Evolutionary conservation across 768 basidiomycete genomes (phyloP).

Genomic region (Leucogyrophana mollusca): DNA sequence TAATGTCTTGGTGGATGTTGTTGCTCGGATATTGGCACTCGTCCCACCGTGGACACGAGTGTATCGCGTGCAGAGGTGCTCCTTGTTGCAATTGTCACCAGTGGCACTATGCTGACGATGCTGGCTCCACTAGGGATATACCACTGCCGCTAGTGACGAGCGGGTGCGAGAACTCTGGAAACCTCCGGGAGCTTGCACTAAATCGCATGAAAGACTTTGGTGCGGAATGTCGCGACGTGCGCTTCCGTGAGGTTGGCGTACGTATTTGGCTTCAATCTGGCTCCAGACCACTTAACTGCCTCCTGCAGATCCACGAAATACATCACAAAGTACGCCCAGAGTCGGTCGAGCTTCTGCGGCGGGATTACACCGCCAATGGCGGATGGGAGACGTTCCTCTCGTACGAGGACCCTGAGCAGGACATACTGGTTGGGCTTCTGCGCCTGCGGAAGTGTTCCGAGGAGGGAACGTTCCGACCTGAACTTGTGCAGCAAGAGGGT

Average conservation of each 20-base stretch:
- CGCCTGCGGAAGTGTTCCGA: slow-evolving; percentile 94
- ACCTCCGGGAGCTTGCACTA: slow-evolving; percentile 91
- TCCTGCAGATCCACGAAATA: slow-evolving; percentile 88
- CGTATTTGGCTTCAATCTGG: slow-evolving; percentile 26
- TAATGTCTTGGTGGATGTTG: slow-evolving; percentile 97
- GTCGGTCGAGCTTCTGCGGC: slow-evolving; percentile 89
- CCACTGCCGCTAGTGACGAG: slow-evolving; percentile 95
- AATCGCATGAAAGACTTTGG: slow-evolving; percentile 99
- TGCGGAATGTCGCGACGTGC: slow-evolving; percentile 94
- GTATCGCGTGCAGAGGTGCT: slow-evolving; percentile 92
- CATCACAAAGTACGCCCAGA: slow-evolving; percentile 97
- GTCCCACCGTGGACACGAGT: slow-evolving; percentile 99
- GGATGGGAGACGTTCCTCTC: slow-evolving; percentile 99
- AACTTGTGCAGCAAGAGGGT: slow-evolving; percentile 69
- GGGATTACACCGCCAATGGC: slow-evolving; percentile 96
- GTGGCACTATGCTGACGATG: slow-evolving; percentile 3
- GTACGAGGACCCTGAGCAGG: slow-evolving; percentile 96
- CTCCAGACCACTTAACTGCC: slow-evolving; percentile 8
- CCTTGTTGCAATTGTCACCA: slow-evolving; percentile 4
- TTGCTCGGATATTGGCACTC: slow-evolving; percentile 91
- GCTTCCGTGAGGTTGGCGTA: slow-evolving; percentile 97
- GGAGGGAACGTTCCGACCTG: slow-evolving; percentile 95
- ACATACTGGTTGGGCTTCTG: slow-evolving; percentile 92
- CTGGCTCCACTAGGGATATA: slow-evolving; percentile 67
- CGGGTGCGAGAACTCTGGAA: slow-evolving; percentile 97